Evolutionary conservation across 768 basidiomycete species (phyloP), one percentile per base, ranked within the genome.

Genomic region (Postia placenta): DNA sequence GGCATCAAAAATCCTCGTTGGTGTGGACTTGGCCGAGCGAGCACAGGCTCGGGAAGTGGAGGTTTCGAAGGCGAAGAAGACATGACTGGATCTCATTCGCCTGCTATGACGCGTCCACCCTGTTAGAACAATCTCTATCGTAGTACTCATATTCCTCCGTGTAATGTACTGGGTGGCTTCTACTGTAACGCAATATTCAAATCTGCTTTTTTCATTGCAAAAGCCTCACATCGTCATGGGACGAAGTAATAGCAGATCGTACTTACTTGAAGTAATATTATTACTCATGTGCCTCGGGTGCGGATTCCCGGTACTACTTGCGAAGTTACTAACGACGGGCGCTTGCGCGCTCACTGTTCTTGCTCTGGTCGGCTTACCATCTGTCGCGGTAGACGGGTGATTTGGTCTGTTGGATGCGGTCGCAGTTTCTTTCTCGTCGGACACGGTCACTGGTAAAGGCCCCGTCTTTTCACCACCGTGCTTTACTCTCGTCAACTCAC

Each of bases 1-100:
- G 66, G 95, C 96, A 23, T 87, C 88, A 28, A 92, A 92, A 69
- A 91, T 92, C 48, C 76, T 96, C 14, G 93, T 96, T 12, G 92
- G 93, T 0, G 88, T 96, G 11, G 93, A 96, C 62, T 70, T 96
- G 41, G 89, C 88, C 38, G 92, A 94, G 67, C 72, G 93, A 56
- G 82, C 83, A 33, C 75, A 77, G 48, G 85, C 78, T 17, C 70
- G 83, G 48, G 70, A 76, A 49, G 74, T 62, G 55, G 57, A 59
- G 54, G 51, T 52, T 44, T 20, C 45, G 41, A 49, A 47, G 24
- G 33, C 42, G 46, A 60, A 60, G 52, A 49, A 50, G 50, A 45
- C 48, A 14, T 52, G 49, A 49, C n/a, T 44, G 27, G 36, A n/a
- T 9, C 19, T 14, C 20, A 39, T 39, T 9, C 19, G 19, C 38